Conservation (phyloP, 768 basidiomycete species). For the Boletellus emodensis region DNA sequence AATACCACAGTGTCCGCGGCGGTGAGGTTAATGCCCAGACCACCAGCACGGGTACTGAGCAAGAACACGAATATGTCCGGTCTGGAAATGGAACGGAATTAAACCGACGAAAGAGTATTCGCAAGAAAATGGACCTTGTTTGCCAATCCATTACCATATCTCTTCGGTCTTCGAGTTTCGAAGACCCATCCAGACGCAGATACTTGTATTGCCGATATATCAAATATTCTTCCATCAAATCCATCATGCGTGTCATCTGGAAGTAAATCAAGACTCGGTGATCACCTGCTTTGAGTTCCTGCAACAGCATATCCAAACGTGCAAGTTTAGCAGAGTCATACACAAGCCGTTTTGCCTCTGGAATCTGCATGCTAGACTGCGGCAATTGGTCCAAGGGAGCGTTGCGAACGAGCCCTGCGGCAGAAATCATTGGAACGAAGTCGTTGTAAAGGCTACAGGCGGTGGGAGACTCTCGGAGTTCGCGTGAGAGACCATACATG, state of each 20-base stretch:
- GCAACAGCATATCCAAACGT: slow-evolving; percentile 80
- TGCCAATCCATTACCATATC: slow-evolving; percentile 99
- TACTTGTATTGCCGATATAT: slow-evolving; percentile 97
- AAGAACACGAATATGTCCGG: slow-evolving; percentile 95
- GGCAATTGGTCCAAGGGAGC: slow-evolving; percentile 77
- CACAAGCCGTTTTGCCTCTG: slow-evolving; percentile 90
- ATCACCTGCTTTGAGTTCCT: slow-evolving; percentile 87
- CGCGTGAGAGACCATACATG: slow-evolving; percentile 78
- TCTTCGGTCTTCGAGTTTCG: slow-evolving; percentile 90
- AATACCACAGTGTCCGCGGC: slow-evolving; percentile 44
- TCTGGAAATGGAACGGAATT: slow-evolving; percentile 7
- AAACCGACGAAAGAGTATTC: neutral
- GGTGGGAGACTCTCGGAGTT: slow-evolving; percentile 54
- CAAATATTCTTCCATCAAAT: slow-evolving; percentile 97
- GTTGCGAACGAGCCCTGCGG: slow-evolving; percentile 60
- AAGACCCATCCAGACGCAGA: slow-evolving; percentile 86
- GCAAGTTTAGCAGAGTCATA: slow-evolving; percentile 97
- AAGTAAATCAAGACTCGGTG: slow-evolving; percentile 96
- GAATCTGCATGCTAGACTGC: slow-evolving; percentile 81
- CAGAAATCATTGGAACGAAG: slow-evolving; percentile 57
- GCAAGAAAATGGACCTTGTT: slow-evolving; percentile 60
- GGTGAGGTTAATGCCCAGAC: slow-evolving; percentile 94
- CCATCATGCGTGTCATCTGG: slow-evolving; percentile 99
- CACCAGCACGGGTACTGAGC: slow-evolving; percentile 91
- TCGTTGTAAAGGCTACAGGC: slow-evolving; percentile 45